phyloP scores from a whole-genome alignment of 345 rosid genomes.

The Eucalyptus regnans region DNA sequence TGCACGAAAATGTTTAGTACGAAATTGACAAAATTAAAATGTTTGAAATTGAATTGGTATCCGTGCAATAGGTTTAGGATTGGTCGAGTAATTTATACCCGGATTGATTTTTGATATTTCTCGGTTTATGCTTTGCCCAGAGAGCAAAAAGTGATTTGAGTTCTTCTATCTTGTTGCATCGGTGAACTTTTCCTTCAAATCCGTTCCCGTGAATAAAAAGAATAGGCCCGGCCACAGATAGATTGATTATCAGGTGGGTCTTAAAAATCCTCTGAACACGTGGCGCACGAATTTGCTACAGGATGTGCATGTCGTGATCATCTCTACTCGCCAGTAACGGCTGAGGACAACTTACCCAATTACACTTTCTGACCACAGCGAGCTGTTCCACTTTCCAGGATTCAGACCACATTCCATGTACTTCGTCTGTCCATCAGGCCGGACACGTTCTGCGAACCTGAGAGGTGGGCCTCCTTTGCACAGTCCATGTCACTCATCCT shows the following conservation, averaged over 20 bases:
- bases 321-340: neutral
- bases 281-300: neutral
- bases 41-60: neutral
- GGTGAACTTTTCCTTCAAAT: neutral
- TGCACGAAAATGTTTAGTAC: neutral
- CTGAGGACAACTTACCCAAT: too few relatives aligned
- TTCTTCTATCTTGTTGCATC: neutral
- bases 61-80: fast-evolving
- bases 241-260: too few relatives aligned
- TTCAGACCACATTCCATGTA: neutral
- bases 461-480: neutral
- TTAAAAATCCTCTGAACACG: neutral
- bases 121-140: neutral
- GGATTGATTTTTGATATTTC: neutral
- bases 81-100: fast-evolving
- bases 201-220: too few relatives aligned
- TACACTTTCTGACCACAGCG: neutral
- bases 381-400: neutral
- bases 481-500: neutral
- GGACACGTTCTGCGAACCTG: neutral
- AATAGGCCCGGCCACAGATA: too few relatives aligned
- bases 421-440: neutral
- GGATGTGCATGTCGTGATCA: neutral
- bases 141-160: neutral
- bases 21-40: neutral